Conservation (phyloP, 352 stramenopile species). For the Phytophthora pseudosyringae region DNA sequence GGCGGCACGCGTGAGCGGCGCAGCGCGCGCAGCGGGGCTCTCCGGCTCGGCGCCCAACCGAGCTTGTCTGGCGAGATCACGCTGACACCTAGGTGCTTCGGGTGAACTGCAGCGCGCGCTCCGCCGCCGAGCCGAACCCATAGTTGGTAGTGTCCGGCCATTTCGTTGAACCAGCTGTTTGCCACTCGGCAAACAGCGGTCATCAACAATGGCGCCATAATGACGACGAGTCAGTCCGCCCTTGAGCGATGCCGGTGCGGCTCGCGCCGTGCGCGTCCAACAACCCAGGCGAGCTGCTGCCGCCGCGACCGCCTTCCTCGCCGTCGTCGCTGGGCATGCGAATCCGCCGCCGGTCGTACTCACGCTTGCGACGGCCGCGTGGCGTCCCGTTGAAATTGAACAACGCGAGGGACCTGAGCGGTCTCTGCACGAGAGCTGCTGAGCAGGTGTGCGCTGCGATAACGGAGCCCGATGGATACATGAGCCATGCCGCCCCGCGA, state of each 20-base stretch:
- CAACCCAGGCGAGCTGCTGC: constrained; percentile 1
- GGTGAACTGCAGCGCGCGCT: not conserved
- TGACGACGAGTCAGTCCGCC: constrained; percentile 5
- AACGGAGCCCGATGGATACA: constrained; percentile 7
- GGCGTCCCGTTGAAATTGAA: constrained; percentile 35
- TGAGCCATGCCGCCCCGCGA: not conserved
- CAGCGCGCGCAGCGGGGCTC: too few species aligned
- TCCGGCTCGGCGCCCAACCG: not conserved
- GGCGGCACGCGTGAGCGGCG: not conserved
- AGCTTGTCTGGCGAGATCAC: constrained; percentile 14
- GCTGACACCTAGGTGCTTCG: not conserved
- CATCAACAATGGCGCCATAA: not conserved
- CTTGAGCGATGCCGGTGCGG: not conserved
- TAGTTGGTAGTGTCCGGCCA: constrained; percentile 13
- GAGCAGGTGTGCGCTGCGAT: constrained; percentile 3
- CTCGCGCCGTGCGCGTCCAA: not conserved
- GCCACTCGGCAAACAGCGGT: not conserved
- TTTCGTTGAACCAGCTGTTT: not conserved
- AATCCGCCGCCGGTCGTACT: constrained; percentile 12
- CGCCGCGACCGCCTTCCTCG: not conserved
- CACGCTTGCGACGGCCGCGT: constrained; percentile 4
- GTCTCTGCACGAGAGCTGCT: constrained; percentile 15
- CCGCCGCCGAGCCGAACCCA: constrained; percentile 7
- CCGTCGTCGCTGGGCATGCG: constrained; percentile 1
- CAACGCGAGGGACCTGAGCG: constrained; percentile 12